phyloP scores from a whole-genome alignment of 805 yeast genomes.

The Maudiozyma saulgeensis region DNA sequence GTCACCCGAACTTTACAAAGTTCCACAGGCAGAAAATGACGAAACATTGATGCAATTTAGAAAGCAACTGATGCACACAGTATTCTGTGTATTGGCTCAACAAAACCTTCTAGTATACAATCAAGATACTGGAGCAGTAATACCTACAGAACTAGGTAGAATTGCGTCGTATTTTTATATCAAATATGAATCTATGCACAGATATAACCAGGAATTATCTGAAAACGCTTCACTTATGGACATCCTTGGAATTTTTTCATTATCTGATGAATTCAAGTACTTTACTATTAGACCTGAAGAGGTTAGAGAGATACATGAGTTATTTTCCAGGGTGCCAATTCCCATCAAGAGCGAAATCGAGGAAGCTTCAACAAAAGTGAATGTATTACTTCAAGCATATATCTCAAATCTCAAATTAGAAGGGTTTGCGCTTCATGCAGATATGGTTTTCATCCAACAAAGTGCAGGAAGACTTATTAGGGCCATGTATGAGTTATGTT shows the following conservation, averaged over 20 bases:
- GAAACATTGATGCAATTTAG: slow-evolving; percentile 37
- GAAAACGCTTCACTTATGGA: slow-evolving; percentile 66
- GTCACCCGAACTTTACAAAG: slow-evolving; percentile 63
- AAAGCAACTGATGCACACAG: slow-evolving; percentile 66
- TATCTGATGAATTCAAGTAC: slow-evolving; percentile 76
- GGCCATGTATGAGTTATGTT: slow-evolving; percentile 72
- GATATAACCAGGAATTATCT: slow-evolving; percentile 52
- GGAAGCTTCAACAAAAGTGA: slow-evolving; percentile 71
- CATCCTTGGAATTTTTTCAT: slow-evolving; percentile 63
- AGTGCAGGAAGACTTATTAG: slow-evolving; percentile 83
- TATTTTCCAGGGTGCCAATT: slow-evolving; percentile 70
- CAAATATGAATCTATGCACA: slow-evolving; percentile 58
- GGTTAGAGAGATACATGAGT: slow-evolving; percentile 55
- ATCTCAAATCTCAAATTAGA: slow-evolving; percentile 69
- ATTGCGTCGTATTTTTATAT: slow-evolving; percentile 86
- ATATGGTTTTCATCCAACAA: slow-evolving; percentile 87
- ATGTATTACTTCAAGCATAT: slow-evolving; percentile 72
- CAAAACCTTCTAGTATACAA: slow-evolving; percentile 56
- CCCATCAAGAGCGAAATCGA: slow-evolving; percentile 68
- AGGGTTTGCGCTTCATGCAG: slow-evolving; percentile 87
- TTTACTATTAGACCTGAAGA: slow-evolving; percentile 86
- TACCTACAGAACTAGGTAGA: slow-evolving; percentile 62
- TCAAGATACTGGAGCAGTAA: slow-evolving; percentile 36
- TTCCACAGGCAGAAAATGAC: slow-evolving; percentile 45
- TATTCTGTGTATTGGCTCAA: slow-evolving; percentile 48